Base-by-base conservation (phyloP, 345 rosid genomes). In the Pugionium cornutum region DNA sequence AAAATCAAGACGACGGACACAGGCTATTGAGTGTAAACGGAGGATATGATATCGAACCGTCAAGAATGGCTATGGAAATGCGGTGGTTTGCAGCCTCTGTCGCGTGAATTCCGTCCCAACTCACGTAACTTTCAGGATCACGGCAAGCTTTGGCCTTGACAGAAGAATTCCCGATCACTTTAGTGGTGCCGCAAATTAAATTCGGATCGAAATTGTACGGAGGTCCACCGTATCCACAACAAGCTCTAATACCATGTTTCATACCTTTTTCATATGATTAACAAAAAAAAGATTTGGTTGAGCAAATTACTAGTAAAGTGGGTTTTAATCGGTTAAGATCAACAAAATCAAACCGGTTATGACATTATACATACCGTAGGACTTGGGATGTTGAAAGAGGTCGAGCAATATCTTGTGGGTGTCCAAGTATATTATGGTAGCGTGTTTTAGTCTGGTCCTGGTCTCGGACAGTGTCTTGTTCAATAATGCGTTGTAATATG, bases 71-170 rank as follows among this genome's bases (percentile, higher is more conserved):
- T 64, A 2, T 1, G 1, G 83, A 70, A 8, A 78, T 55, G 54
- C 74, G 68, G 76, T 69, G 83, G 69, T 87, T 92, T 28, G 97
- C 96, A 3, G 86, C 86, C 73, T 92, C 97, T 6, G 95, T 86
- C 11, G 86, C 72, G 53, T 92, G 98, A 27, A 89, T 81, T 6
- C 94, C 97, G 41, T 87, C 97, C 92, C 87, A 89, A 62, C 89
- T 92, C 31, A 84, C 92, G 51, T 84, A 86, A 30, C 78, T 77
- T 34, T 78, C 47, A 0, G 98, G 96, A 40, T 89, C 94, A 18
- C 63, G 63, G 56, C 96, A 89, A 58, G 89, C 86, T 10, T 52
- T 35, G 44, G 92, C 88, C 6, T 81, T 80, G 7, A 25, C 51
- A 10, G n/a, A n/a, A n/a, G 34, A 56, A 30, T 83, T 88, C 29